Evolutionary conservation across 257 asterid species (phyloP), one percentile per base, ranked within the genome.

Genomic region (Solanum chmielewskii): DNA sequence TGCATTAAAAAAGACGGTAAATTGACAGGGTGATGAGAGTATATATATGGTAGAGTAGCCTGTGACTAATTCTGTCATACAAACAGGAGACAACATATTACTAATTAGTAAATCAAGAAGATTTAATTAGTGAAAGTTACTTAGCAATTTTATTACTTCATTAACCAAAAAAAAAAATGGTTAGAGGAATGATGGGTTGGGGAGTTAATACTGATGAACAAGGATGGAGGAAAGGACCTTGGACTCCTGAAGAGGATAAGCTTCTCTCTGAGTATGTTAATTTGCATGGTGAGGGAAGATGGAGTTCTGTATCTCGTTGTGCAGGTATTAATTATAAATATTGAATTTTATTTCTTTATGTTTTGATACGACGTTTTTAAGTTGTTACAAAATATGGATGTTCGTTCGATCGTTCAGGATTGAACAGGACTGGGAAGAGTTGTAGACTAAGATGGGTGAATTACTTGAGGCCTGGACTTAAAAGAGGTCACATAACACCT

Each of bases 371-470:
- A 25, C 16, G 3, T 47, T 16, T 47, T 18, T 45, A 47, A 35
- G 9, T 44, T 33, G 5, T 33, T 8, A 33, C 15, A 47, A 47
- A 27, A 27, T 8, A 76, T 71, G 23, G 27, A 3, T 29, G 1
- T 88, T 71, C 74, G 64, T 45, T 18, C 39, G 39, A 35, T 35
- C 44, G 29, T 74, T 3, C 86, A 92, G 94, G 94, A 47, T n/a
- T 92, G 87, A 90, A 88, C 11, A 90, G 94, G 82, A 90, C 77
- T 25, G 92, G 92, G 20, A 92, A 92, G 83, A 92, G 94, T 87
- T 90, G 94, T 45, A 90, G 94, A 85, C 85, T 92, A 11, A 92
- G 94, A 76, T 92, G 94, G 92, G 91, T 92, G 83, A 92, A 92
- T 21, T 92, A 92, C 86, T 84, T 92, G 6, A 90, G 91, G 83